These are phyloP conservation scores for Chaetomiaceae sp. DNA, from an alignment of 2,329 filamentous ascomycete species.

Conservation along the genomic window DNA sequence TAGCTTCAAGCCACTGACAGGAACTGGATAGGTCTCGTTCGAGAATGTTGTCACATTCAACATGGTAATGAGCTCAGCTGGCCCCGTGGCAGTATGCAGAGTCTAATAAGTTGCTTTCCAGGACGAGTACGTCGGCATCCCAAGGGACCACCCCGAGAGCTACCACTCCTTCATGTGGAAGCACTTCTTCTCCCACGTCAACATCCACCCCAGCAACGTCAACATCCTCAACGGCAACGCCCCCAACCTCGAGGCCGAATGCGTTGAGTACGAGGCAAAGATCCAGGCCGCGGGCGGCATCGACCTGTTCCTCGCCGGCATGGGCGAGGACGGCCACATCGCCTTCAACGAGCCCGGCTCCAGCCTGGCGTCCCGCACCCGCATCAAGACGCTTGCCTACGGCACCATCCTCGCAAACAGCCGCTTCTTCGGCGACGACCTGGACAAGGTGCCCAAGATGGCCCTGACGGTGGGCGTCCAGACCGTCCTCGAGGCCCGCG, in stretches of 20 bases:
- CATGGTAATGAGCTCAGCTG: constrained; percentile 29
- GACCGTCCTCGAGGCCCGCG: constrained; percentile 61
- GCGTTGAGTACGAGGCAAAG: constrained; percentile 66
- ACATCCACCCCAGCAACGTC: constrained; percentile 64
- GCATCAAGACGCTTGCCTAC: constrained; percentile 73
- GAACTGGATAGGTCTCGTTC: constrained; percentile 31
- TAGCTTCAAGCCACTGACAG: not conserved
- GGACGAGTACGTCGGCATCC: constrained; percentile 74
- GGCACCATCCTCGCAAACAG: constrained; percentile 75
- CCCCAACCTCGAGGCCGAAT: constrained; percentile 63
- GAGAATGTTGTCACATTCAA: constrained; percentile 71
- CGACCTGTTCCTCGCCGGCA: constrained; percentile 71
- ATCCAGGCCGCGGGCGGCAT: constrained; percentile 67
- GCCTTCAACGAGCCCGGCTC: constrained; percentile 80
- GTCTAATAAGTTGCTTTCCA: constrained; percentile 36
- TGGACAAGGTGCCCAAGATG: constrained; percentile 63
- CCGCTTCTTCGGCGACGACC: constrained; percentile 64
- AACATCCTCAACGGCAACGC: constrained; percentile 73
- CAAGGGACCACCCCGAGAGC: constrained; percentile 68
- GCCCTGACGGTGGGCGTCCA: constrained; percentile 59
- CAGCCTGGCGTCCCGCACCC: constrained; percentile 63
- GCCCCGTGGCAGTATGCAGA: not conserved
- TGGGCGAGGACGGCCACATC: constrained; percentile 74
- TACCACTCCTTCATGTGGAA: constrained; percentile 83
- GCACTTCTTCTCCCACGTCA: constrained; percentile 71